Evolutionary conservation across 179 eudicot species (phyloP).

Genomic region (Actinidia arguta): DNA sequence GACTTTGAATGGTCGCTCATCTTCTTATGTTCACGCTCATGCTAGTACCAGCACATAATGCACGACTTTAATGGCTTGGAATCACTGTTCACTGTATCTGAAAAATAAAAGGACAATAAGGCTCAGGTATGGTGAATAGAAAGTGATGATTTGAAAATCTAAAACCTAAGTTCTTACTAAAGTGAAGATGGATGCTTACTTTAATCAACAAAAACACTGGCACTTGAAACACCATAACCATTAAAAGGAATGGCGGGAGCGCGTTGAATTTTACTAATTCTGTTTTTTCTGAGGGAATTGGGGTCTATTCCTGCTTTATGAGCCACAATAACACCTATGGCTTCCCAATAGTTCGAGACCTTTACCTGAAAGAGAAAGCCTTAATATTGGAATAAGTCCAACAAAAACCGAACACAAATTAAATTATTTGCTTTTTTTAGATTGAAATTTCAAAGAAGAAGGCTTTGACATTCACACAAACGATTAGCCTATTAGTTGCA

Average conservation of each 20-base stretch:
- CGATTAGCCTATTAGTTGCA: not conserved
- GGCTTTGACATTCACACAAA: not conserved
- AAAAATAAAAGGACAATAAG: too few species aligned
- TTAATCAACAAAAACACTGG: conserved; percentile 30
- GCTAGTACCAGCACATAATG: not conserved
- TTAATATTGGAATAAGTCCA: not conserved
- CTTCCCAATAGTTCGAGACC: conserved; percentile 95
- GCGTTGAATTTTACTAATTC: conserved; percentile 51
- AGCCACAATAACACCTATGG: conserved; percentile 90
- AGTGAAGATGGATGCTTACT: conserved; percentile 6
- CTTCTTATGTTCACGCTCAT: not conserved
- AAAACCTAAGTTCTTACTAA: not conserved
- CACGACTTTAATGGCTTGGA: not conserved
- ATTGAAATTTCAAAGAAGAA: not conserved
- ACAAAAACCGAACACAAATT: not conserved
- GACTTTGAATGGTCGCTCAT: not conserved
- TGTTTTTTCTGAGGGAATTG: conserved; percentile 66
- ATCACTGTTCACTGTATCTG: not conserved
- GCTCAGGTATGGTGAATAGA: not conserved
- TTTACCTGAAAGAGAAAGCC: conserved; percentile 49
- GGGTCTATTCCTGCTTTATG: conserved; percentile 96
- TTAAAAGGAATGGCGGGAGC: conserved; percentile 39
- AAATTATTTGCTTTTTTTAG: not conserved
- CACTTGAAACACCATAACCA: conserved; percentile 39
- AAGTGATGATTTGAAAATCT: not conserved